These are phyloP conservation scores for Mycena pura DNA, from an alignment of 768 basidiomycete species.

Conservation along the genomic window DNA sequence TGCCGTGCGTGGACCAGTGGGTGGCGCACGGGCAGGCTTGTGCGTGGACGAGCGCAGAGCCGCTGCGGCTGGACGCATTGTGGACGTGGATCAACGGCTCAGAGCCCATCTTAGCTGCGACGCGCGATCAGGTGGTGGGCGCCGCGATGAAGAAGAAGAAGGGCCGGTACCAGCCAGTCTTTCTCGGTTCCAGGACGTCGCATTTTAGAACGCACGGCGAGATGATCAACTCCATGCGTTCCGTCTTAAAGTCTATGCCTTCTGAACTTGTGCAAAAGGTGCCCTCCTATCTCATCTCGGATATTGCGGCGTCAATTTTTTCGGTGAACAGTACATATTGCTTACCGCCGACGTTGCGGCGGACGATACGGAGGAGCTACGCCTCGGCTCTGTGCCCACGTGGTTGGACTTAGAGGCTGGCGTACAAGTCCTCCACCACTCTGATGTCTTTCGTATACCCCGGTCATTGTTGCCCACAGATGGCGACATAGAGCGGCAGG, in stretches of 20 bases:
- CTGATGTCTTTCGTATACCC: constrained; percentile 21
- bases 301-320: neutral
- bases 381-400: constrained; percentile 21
- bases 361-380: constrained; percentile 20
- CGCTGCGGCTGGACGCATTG: constrained; percentile 2
- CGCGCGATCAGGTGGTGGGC: constrained; percentile 4
- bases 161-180: neutral
- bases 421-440: constrained; percentile 20
- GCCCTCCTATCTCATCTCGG: neutral
- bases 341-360: constrained; percentile 25
- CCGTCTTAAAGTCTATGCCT: constrained; percentile 16
- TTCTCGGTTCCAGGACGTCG: constrained; percentile 12
- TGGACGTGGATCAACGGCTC: constrained; percentile 29
- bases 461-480: neutral
- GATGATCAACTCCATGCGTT: constrained; percentile 26
- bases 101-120: constrained; percentile 17
- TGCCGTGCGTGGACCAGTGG: constrained; percentile 24
- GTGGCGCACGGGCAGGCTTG: constrained; percentile 14
- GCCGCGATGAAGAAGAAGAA: neutral
- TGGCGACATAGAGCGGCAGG: neutral
- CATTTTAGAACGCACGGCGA: constrained; percentile 27
- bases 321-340: constrained; percentile 19
- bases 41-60: neutral
- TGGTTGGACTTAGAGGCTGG: constrained; percentile 11
- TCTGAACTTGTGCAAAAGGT: constrained; percentile 20